Evolutionary conservation across 140 eudicot species (phyloP).

Genomic region (Oenanthe javanica): DNA sequence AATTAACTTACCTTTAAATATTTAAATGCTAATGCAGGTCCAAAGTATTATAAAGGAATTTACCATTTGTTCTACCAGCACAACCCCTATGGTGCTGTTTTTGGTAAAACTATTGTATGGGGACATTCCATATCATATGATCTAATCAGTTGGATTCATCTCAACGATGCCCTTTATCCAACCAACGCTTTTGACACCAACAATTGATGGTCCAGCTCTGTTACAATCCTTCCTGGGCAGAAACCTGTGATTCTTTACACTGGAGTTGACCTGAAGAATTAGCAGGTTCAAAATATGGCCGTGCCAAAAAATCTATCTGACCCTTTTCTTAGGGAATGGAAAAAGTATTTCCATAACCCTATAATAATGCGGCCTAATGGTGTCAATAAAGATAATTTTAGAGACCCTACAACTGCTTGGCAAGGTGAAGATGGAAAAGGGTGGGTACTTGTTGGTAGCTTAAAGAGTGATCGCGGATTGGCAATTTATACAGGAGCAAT

Average conservation of each 20-base stretch:
- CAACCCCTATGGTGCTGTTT: conserved; percentile 42
- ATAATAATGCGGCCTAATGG: conserved; percentile 28
- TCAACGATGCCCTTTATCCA: conserved; percentile 31
- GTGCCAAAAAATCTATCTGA: conserved; percentile 47
- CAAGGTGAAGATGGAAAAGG: conserved; percentile 36
- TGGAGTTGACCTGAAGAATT: conserved; percentile 28
- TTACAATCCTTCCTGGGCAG: conserved; percentile 46
- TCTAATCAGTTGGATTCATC: conserved; percentile 47
- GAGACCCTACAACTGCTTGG: conserved; percentile 71
- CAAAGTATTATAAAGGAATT: conserved; percentile 59
- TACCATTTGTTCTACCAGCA: conserved; percentile 55
- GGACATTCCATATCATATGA: conserved; percentile 52
- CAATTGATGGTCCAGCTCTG: conserved; percentile 59
- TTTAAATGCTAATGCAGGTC: conserved; percentile 30
- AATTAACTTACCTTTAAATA: background rate
- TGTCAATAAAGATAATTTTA: conserved; percentile 24
- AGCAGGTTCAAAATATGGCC: conserved; percentile 57
- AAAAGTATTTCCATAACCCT: conserved; percentile 41
- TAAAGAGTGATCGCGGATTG: conserved; percentile 22
- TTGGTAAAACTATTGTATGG: conserved; percentile 34
- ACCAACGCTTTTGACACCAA: conserved; percentile 32
- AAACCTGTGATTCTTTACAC: conserved; percentile 51
- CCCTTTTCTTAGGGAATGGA: conserved; percentile 46
- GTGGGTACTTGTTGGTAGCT: conserved; percentile 44
- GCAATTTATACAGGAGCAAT: conserved; percentile 38